Evolutionary conservation across 2,329 filamentous ascomycete species (phyloP), one percentile per base, ranked within the genome.

Genomic region (Aspergillus sp.): DNA sequence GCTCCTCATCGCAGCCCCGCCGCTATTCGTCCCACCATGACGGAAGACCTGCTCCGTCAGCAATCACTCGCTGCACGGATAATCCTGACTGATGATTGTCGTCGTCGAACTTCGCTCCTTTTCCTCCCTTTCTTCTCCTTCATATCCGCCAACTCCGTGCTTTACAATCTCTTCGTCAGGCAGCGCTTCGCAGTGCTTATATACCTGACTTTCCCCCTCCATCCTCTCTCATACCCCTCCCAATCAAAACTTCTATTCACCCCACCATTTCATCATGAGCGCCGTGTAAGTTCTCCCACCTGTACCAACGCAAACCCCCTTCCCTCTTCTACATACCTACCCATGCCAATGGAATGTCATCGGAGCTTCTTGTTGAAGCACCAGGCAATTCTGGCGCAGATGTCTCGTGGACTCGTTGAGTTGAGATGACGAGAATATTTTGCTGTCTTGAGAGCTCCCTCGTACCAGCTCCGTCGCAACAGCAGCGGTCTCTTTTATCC

Each of bases 221-320:
- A 61, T 58, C 65, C 51, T 54, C 62, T 56, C 45, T 66, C 58
- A 57, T 65, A 56, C 53, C 61, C 47, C 50, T 64, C 57, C 56
- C 54, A 57, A 54, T 57, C 54, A 66, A 43, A 62, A 22, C 34
- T 58, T 58, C 55, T 54, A 48, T 48, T 46, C 60, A 56, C 55
- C 64, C 64, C 59, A 60, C 57, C 59, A 61, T 65, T 63, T 66
- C 72, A 78, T 71, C 68, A 81, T 80, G 79, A 74, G 77, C 68
- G 79, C 77, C 76, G 76, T 79, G 79, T 80, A 76, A 80, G 79
- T 80, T 60, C 60, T 47, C 60, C 47, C 56, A 30, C 22, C 49
- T 45, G 57, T 47, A 59, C 41, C 31, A 30, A 57, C 51, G 43
- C 34, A 51, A 7, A 6, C 63, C 61, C 59, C 54, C 61, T 57